A percentile compares a stretch with the other conserved stretches of the same genome.
phyloP scores from a whole-genome alignment of 257 asterid species.

The Ocimum tenuiflorum region DNA sequence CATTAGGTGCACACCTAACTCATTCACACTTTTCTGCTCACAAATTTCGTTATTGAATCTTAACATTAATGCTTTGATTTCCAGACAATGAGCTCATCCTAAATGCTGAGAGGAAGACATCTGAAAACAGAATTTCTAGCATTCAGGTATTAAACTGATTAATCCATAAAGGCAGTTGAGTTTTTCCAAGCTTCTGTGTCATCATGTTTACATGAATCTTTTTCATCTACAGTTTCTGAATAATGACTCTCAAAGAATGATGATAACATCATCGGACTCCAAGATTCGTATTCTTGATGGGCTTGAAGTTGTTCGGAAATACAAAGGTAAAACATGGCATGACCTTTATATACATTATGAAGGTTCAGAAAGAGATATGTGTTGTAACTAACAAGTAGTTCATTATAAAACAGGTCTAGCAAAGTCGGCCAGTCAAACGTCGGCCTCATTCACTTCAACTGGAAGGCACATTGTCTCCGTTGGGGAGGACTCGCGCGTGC shows the following conservation, averaged over 20 bases:
- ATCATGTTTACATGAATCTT: conserved; percentile 13
- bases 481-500: conserved; percentile 68
- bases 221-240: conserved; percentile 42
- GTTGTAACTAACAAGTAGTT: not conserved
- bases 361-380: no score
- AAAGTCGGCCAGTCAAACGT: conserved; percentile 61
- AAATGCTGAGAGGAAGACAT: conserved; percentile 49
- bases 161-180: not conserved
- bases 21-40: not conserved
- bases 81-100: conserved; percentile 40
- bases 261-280: conserved; percentile 82
- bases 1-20: conserved; percentile 27
- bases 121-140: conserved; percentile 66
- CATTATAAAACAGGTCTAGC: conserved; percentile 35
- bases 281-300: conserved; percentile 74
- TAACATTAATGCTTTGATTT: not conserved
- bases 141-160: conserved; percentile 53
- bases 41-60: not conserved
- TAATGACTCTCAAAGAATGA: conserved; percentile 40
- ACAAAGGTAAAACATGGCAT: no score
- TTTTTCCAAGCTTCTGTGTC: not conserved
- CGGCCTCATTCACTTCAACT: conserved; percentile 55
- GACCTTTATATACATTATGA: no score
- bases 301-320: conserved; percentile 57
- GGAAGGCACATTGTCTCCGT: conserved; percentile 67